A percentile compares a stretch with the other conserved stretches of the same genome.
These are phyloP conservation scores for Paecilomyces fulvus DNA, from an alignment of 2,329 filamentous ascomycete species.

Conservation along the genomic window DNA sequence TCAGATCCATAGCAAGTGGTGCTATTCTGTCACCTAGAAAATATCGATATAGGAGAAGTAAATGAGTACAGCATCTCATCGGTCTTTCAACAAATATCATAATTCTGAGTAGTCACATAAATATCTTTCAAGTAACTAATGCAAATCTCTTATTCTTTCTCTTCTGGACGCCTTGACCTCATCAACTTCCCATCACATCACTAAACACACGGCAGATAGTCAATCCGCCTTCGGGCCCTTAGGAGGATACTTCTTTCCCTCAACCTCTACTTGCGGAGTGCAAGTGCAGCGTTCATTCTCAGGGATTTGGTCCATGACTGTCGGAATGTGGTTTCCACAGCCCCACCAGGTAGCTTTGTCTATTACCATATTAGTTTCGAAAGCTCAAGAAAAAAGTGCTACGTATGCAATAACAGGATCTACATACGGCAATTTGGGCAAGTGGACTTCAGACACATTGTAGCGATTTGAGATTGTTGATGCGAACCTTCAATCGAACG, in stretches of 20 bases:
- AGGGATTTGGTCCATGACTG: constrained; percentile 54
- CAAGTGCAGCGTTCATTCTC: constrained; percentile 57
- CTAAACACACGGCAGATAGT: constrained; percentile 21
- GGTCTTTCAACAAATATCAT: neutral
- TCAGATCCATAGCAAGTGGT: no score
- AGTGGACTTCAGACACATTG: neutral
- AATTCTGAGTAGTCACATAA: neutral
- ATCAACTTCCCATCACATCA: constrained; percentile 8
- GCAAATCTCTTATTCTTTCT: neutral
- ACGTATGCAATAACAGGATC: neutral
- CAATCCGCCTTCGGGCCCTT: constrained; percentile 44
- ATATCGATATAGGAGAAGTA: neutral
- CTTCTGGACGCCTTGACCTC: neutral
- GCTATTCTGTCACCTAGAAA: no score
- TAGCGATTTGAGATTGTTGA: neutral
- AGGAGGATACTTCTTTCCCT: constrained; percentile 57
- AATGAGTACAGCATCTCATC: neutral
- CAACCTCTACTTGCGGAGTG: constrained; percentile 52
- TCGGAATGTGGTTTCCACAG: constrained; percentile 54
- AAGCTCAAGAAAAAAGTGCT: neutral
- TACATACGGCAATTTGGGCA: neutral
- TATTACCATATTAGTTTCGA: constrained; percentile 17
- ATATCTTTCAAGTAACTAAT: neutral
- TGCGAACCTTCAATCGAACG: neutral
- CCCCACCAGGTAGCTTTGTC: constrained; percentile 58